phyloP scores from a whole-genome alignment of 202 grass and related monocot genomes.

The Zizania palustris region DNA sequence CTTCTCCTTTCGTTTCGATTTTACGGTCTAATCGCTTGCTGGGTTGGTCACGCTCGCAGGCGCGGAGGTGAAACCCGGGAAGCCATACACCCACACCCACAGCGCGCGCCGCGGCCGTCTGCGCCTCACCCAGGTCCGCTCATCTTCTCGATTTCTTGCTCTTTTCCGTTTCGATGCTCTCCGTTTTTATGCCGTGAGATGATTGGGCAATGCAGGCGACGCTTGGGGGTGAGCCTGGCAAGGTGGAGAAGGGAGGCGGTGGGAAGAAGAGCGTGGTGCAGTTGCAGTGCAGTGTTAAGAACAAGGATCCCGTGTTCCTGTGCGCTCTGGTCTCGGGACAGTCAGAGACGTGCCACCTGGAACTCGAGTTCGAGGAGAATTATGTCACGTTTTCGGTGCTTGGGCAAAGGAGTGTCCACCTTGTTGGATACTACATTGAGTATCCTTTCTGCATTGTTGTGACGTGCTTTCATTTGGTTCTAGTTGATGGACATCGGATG shows the following conservation, averaged over 20 bases:
- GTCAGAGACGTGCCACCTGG: conserved; percentile 50
- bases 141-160: neutral
- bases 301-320: conserved; percentile 52
- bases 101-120: conserved; percentile 52
- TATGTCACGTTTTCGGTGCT: conserved; percentile 55
- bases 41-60: conserved; percentile 38
- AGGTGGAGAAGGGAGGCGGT: conserved; percentile 27
- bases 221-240: conserved; percentile 44
- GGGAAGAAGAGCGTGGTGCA: conserved; percentile 49
- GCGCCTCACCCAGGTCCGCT: conserved; percentile 64
- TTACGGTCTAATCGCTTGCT: neutral
- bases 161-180: neutral
- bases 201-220: conserved; percentile 51
- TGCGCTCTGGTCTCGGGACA: conserved; percentile 48
- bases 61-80: conserved; percentile 77
- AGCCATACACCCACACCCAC: conserved; percentile 65
- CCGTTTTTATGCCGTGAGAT: conserved; percentile 18
- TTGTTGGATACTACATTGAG: conserved; percentile 51
- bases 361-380: conserved; percentile 73
- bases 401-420: conserved; percentile 53
- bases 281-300: conserved; percentile 56
- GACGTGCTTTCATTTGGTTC: neutral
- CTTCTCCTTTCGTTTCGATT: neutral
- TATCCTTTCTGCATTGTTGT: conserved; percentile 44
- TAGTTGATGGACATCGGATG: neutral